phyloP scores from a whole-genome alignment of 1,139 yeast species.

The Sugiyamaella novakii region DNA sequence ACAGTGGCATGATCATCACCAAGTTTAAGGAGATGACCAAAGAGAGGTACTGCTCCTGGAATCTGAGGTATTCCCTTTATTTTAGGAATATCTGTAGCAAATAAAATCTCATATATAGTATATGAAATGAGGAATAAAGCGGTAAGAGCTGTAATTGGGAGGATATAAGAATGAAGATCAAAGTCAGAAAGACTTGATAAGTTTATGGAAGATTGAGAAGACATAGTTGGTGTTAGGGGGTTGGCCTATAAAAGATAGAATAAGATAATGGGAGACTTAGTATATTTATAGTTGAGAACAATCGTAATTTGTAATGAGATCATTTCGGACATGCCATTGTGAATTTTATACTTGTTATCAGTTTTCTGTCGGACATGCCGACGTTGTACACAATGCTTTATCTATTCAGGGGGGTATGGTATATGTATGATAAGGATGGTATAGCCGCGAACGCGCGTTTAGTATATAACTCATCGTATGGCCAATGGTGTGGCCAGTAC shows the following conservation, averaged over 20 bases:
- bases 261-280: too few relatives aligned
- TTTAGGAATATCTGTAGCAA: slow-evolving; percentile 33
- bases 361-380: slow-evolving; percentile 5
- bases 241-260: too few relatives aligned
- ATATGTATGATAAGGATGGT: neutral
- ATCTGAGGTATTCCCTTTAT: slow-evolving; percentile 49
- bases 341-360: neutral
- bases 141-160: slow-evolving; percentile 5
- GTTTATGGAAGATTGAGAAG: too few relatives aligned
- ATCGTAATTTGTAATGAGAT: neutral
- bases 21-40: slow-evolving; percentile 31
- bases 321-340: neutral
- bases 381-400: neutral
- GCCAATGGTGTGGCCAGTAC: too few relatives aligned
- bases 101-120: slow-evolving; percentile 25
- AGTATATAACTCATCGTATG: too few relatives aligned
- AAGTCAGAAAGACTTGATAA: neutral
- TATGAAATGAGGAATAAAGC: slow-evolving; percentile 8
- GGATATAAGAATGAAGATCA: neutral
- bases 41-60: slow-evolving; percentile 40
- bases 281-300: too few relatives aligned
- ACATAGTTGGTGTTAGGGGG: too few relatives aligned
- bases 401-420: too few relatives aligned
- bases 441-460: slow-evolving; percentile 3
- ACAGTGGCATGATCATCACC: slow-evolving; percentile 34